Percentiles rank a stretch among this genome's conserved stretches.
phyloP scores from a whole-genome alignment of 2,329 filamentous ascomycete genomes.

The Geosmithia flava region DNA sequence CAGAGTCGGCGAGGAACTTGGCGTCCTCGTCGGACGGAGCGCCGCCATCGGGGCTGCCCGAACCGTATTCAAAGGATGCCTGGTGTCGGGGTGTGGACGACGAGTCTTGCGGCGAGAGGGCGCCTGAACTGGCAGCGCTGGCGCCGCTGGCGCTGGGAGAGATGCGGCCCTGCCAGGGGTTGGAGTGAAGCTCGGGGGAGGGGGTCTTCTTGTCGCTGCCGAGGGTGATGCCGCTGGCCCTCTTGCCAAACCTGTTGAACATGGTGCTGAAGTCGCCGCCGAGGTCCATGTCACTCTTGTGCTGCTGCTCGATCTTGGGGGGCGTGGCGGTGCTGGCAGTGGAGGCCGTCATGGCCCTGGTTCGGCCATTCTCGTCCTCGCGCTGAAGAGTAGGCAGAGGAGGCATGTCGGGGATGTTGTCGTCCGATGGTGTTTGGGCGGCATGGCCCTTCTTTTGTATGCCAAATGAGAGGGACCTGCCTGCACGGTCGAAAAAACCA shows the following conservation, averaged over 20 bases:
- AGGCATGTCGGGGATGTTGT: conserved; percentile 19
- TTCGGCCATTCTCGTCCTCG: conserved; percentile 19
- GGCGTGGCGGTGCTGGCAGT: conserved; percentile 41
- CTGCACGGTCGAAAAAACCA: conserved; percentile 42
- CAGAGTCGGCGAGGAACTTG: conserved; percentile 37
- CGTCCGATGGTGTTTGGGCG: conserved; percentile 14
- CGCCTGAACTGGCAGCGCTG: conserved; percentile 24
- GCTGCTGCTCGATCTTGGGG: conserved; percentile 29
- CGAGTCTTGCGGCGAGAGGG: conserved; percentile 20
- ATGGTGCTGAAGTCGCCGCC: conserved; percentile 47
- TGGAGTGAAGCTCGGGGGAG: conserved; percentile 30
- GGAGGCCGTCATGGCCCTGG: conserved; percentile 40
- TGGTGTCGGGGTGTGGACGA: conserved; percentile 27
- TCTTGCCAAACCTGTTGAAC: conserved; percentile 42
- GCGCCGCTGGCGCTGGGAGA: conserved; percentile 35
- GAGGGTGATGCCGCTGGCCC: conserved; percentile 35
- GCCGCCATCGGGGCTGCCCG: conserved; percentile 19
- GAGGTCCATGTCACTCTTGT: conserved; percentile 31
- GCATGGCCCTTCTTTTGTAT: conserved; percentile 35
- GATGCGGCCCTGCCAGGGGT: conserved; percentile 38
- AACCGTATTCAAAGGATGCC: conserved; percentile 15
- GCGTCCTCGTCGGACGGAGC: conserved; percentile 39
- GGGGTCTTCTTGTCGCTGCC: conserved; percentile 29
- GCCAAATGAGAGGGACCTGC: conserved; percentile 48
- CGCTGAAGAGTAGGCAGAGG: conserved; percentile 22